Percentiles rank a stretch among this genome's conserved stretches.
Conservation (phyloP, 1,139 yeast species). For the Blastobotrys arbuscula region DNA sequence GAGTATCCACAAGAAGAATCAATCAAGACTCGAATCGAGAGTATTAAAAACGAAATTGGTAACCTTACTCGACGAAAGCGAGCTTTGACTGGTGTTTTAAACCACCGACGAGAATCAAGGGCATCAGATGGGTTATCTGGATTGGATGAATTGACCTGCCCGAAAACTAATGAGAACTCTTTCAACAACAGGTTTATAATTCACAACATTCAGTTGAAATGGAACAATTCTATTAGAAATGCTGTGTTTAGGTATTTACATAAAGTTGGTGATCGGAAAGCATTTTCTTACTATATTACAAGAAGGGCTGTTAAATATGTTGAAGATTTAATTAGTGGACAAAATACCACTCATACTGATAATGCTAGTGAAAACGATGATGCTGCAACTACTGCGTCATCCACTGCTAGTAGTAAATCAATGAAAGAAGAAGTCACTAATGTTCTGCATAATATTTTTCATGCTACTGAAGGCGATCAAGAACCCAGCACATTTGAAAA, state of each 20-base stretch:
- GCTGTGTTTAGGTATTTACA: slow-evolving; percentile 58
- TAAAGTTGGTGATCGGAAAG: slow-evolving; percentile 50
- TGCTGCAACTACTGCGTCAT: background rate
- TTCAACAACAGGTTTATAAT: slow-evolving; percentile 76
- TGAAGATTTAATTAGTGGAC: slow-evolving; percentile 41
- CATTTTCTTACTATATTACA: slow-evolving; percentile 57
- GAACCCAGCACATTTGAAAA: slow-evolving; percentile 41
- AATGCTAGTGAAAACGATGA: slow-evolving; percentile 3
- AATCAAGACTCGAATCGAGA: slow-evolving; percentile 25
- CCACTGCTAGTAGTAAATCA: background rate
- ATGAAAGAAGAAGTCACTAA: slow-evolving; percentile 4
- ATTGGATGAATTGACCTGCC: slow-evolving; percentile 26
- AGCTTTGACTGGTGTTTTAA: slow-evolving; percentile 20
- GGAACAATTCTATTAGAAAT: slow-evolving; percentile 69
- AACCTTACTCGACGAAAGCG: slow-evolving; percentile 33
- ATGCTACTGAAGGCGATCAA: background rate
- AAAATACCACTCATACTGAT: no score
- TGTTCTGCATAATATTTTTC: slow-evolving; percentile 3
- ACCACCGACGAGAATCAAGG: slow-evolving; percentile 12
- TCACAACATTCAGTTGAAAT: slow-evolving; percentile 69
- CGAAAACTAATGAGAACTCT: slow-evolving; percentile 9
- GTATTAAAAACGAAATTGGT: slow-evolving; percentile 34
- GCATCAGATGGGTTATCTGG: slow-evolving; percentile 4
- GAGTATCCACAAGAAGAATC: slow-evolving; percentile 25
- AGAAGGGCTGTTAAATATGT: slow-evolving; percentile 69